These are phyloP conservation scores for Penicillium malachiteum DNA, from an alignment of 495 filamentous ascomycete species.

Conservation along the genomic window DNA sequence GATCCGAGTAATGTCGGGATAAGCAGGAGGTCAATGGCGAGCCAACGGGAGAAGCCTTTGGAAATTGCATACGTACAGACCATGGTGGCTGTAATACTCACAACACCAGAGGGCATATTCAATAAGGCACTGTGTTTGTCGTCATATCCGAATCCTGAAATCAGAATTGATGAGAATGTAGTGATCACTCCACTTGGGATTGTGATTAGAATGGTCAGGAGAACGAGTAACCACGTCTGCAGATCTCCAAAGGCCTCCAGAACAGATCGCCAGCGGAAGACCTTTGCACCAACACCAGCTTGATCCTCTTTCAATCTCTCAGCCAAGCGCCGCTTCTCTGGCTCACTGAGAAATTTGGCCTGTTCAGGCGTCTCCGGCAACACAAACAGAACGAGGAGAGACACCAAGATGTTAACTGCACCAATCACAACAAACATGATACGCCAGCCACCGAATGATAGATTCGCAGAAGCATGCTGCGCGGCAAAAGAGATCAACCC, in stretches of 20 bases:
- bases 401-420: slow-evolving; percentile 54
- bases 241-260: slow-evolving; percentile 31
- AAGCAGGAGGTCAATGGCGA: slow-evolving; percentile 42
- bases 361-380: slow-evolving; percentile 59
- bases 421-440: slow-evolving; percentile 67
- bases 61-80: slow-evolving; percentile 48
- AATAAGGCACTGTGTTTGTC: slow-evolving; percentile 54
- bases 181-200: slow-evolving; percentile 61
- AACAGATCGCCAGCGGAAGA: slow-evolving; percentile 39
- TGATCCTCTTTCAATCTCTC: slow-evolving; percentile 53
- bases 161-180: slow-evolving; percentile 60
- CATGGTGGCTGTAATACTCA: slow-evolving; percentile 58
- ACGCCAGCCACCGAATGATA: slow-evolving; percentile 53
- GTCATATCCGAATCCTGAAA: slow-evolving; percentile 55
- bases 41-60: slow-evolving; percentile 47
- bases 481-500: slow-evolving; percentile 60
- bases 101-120: slow-evolving; percentile 61
- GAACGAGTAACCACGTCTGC: slow-evolving; percentile 39
- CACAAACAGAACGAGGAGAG: slow-evolving; percentile 47
- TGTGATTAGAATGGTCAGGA: slow-evolving; percentile 43
- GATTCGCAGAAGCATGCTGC: slow-evolving; percentile 21
- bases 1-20: slow-evolving; percentile 54
- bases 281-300: slow-evolving; percentile 49
- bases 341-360: slow-evolving; percentile 55
- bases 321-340: slow-evolving; percentile 47